Evolutionary conservation across 352 stramenopile genomes (phyloP).

Genomic region (Phytophthora kernoviae): DNA sequence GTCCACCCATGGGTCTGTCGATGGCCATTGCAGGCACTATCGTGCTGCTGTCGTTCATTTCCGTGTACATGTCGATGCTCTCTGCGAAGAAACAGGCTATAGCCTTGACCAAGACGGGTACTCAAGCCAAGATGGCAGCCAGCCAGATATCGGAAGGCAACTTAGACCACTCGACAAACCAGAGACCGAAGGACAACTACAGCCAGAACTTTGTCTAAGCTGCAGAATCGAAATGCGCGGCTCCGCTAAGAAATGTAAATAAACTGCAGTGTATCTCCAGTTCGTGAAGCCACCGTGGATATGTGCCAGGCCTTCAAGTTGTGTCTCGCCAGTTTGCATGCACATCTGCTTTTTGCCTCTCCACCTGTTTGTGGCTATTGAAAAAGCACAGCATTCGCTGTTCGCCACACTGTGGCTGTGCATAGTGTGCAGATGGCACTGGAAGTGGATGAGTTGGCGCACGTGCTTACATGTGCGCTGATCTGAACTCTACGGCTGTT

Average conservation of each 20-base stretch:
- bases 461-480: conserved; percentile 16
- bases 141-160: conserved; percentile 22
- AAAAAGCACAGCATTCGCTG: conserved; percentile 5
- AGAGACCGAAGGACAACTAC: conserved; percentile 56
- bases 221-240: not conserved
- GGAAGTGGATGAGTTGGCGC: conserved; percentile 23
- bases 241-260: conserved; percentile 26
- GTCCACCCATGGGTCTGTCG: conserved; percentile 53
- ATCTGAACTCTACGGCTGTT: conserved; percentile 12
- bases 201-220: conserved; percentile 66
- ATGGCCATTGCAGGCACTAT: conserved; percentile 33
- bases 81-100: conserved; percentile 31
- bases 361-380: conserved; percentile 19
- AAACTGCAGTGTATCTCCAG: conserved; percentile 26
- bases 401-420: conserved; percentile 16
- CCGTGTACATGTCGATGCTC: conserved; percentile 38
- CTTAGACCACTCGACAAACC: conserved; percentile 15
- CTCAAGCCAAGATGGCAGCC: conserved; percentile 31
- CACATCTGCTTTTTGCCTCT: conserved; percentile 20
- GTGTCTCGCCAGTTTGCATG: conserved; percentile 11
- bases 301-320: conserved; percentile 3
- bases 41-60: conserved; percentile 36
- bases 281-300: conserved; percentile 1
- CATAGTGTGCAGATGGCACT: conserved; percentile 16
- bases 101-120: conserved; percentile 25